These are phyloP conservation scores for Ligustrum vulgare DNA, from an alignment of 257 asterid species.

Conservation along the genomic window DNA sequence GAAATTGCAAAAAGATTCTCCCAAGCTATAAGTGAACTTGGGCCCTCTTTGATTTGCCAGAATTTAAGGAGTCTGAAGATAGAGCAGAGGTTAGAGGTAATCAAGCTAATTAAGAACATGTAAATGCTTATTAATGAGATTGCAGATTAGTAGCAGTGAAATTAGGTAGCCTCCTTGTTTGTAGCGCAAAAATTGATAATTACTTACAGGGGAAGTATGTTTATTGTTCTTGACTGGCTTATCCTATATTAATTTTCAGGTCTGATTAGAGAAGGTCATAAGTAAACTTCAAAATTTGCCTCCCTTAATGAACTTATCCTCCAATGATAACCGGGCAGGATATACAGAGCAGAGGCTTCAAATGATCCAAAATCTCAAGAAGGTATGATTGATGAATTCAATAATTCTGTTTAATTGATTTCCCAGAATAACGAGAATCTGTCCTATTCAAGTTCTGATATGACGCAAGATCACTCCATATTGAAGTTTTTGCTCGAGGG, in stretches of 20 bases:
- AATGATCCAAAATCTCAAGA: too few relatives aligned
- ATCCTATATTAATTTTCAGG: too few relatives aligned
- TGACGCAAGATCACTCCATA: too few relatives aligned
- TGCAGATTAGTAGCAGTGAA: not conserved
- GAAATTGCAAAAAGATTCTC: not conserved
- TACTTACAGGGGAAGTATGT: not conserved
- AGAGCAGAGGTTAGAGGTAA: not conserved
- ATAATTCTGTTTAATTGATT: too few relatives aligned
- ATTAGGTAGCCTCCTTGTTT: not conserved
- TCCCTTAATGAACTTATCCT: too few relatives aligned
- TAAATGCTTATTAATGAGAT: not conserved
- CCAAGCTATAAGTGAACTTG: not conserved
- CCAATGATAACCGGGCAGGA: too few relatives aligned
- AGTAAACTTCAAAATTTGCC: too few relatives aligned
- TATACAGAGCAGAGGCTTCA: too few relatives aligned
- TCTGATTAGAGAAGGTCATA: not conserved
- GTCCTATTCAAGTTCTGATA: too few relatives aligned
- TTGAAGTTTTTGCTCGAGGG: too few relatives aligned
- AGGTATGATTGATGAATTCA: too few relatives aligned
- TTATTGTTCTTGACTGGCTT: not conserved
- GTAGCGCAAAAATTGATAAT: not conserved
- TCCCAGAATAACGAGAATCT: too few relatives aligned
- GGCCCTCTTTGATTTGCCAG: not conserved
- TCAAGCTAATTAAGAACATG: not conserved
- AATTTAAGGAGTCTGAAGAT: not conserved